phyloP scores from a whole-genome alignment of 805 yeast species.

The Ogataea chonburiensis region DNA sequence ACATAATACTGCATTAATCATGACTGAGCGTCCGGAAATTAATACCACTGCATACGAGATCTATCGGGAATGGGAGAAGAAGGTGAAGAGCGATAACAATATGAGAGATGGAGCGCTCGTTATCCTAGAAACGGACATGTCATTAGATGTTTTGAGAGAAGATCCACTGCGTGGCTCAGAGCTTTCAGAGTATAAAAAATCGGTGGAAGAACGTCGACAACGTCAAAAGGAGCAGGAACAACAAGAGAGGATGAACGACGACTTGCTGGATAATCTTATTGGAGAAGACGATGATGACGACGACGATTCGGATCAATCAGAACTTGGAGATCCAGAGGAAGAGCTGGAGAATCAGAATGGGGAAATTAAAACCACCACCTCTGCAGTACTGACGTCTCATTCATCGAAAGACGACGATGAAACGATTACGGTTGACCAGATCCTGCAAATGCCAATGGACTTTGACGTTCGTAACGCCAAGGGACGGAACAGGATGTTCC shows the following conservation, averaged over 20 bases:
- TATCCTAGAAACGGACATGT: slow-evolving; percentile 42
- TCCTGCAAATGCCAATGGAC: slow-evolving; percentile 48
- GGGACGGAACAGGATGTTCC: slow-evolving; percentile 70
- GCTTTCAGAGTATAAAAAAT: slow-evolving; percentile 45
- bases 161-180: slow-evolving; percentile 52
- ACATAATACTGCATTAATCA: slow-evolving; percentile 64
- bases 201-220: slow-evolving; percentile 46
- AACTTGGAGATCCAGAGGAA: slow-evolving; percentile 16
- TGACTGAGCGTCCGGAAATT: slow-evolving; percentile 63
- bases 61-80: slow-evolving; percentile 51
- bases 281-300: slow-evolving; percentile 33
- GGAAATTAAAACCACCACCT: slow-evolving; percentile 21
- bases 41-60: slow-evolving; percentile 51
- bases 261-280: slow-evolving; percentile 32
- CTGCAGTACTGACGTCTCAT: slow-evolving; percentile 16
- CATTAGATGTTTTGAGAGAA: slow-evolving; percentile 42
- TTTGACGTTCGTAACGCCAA: slow-evolving; percentile 51
- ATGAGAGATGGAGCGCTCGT: slow-evolving; percentile 64
- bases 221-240: slow-evolving; percentile 35
- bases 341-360: slow-evolving; percentile 31
- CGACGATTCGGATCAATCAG: slow-evolving; percentile 19
- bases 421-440: slow-evolving; percentile 36
- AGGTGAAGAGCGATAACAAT: slow-evolving; percentile 36
- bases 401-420: slow-evolving; percentile 23
- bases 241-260: slow-evolving; percentile 34